A percentile compares a stretch with the other conserved stretches of the same genome.
phyloP scores from a whole-genome alignment of 1,139 yeast species.

The Saccharomycopsis hybrid region DNA sequence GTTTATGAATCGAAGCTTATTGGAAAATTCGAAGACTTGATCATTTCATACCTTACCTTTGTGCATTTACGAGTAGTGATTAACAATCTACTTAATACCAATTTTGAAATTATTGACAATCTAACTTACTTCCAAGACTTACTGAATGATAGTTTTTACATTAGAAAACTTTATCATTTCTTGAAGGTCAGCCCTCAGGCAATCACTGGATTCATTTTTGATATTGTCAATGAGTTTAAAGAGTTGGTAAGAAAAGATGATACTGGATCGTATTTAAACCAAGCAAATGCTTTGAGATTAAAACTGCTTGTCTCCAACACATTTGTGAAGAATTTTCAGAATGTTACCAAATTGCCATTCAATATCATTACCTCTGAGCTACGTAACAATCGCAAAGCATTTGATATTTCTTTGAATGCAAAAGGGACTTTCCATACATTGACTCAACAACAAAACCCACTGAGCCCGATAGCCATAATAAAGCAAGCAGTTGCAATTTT shows the following conservation, averaged over 20 bases:
- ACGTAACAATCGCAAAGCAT: not conserved
- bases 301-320: conserved; percentile 1
- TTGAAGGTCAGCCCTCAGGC: conserved; percentile 31
- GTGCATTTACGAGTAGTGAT: conserved; percentile 25
- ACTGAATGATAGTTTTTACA: conserved; percentile 23
- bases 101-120: conserved; percentile 29
- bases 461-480: not conserved
- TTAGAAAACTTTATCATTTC: conserved; percentile 28
- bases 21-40: conserved; percentile 27
- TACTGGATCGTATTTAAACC: conserved; percentile 9
- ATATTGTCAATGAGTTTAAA: conserved; percentile 23
- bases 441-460: too few relatives aligned
- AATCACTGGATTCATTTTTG: conserved; percentile 21
- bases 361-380: conserved; percentile 12
- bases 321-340: conserved; percentile 2
- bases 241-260: not conserved
- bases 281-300: not conserved
- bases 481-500: not conserved
- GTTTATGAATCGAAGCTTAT: conserved; percentile 25
- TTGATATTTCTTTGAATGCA: conserved; percentile 10
- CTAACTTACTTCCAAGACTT: conserved; percentile 29
- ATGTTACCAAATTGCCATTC: conserved; percentile 10
- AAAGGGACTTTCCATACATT: not conserved
- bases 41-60: conserved; percentile 27
- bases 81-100: conserved; percentile 25